These are phyloP conservation scores for Suillus tomentosus DNA, from an alignment of 768 basidiomycete species.

Conservation along the genomic window DNA sequence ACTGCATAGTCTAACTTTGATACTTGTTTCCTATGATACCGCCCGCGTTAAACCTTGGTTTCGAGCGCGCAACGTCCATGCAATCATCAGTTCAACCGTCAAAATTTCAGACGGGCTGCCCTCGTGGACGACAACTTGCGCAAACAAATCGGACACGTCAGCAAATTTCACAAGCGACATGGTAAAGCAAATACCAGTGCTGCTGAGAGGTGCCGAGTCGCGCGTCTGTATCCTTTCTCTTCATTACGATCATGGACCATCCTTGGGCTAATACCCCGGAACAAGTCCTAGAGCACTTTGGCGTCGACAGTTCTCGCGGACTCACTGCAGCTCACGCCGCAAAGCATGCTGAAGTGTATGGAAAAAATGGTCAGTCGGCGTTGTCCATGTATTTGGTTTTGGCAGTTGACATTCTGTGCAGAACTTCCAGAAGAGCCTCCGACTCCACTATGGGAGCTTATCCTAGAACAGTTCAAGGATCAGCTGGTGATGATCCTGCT, in stretches of 20 bases:
- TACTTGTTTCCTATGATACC: background rate
- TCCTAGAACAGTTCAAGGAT: slow-evolving; percentile 99
- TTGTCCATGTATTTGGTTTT: background rate
- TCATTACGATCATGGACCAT: slow-evolving; percentile 52
- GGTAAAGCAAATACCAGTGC: background rate
- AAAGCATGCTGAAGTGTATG: slow-evolving; percentile 77
- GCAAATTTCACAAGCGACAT: slow-evolving; percentile 10
- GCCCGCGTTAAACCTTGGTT: background rate
- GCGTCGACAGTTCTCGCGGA: slow-evolving; percentile 63
- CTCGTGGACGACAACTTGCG: slow-evolving; percentile 10
- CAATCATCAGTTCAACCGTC: background rate
- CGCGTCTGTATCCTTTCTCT: slow-evolving; percentile 15
- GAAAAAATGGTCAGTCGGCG: slow-evolving; percentile 71
- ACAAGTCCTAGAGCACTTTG: slow-evolving; percentile 72
- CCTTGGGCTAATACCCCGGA: slow-evolving; percentile 79
- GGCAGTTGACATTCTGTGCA: slow-evolving; percentile 33
- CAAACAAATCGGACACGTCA: slow-evolving; percentile 22
- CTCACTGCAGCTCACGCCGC: slow-evolving; percentile 67
- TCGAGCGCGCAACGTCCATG: background rate
- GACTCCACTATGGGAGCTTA: slow-evolving; percentile 90
- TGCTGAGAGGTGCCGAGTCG: slow-evolving; percentile 1
- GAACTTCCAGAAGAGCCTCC: slow-evolving; percentile 91
- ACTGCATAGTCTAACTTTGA: no score
- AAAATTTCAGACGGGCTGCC: background rate
- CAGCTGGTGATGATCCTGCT: slow-evolving; percentile 97